Percentiles rank a stretch among this genome's conserved stretches.
Evolutionary conservation across 1,139 yeast genomes (phyloP).

Genomic region (Debaryomycetaceae sp.): DNA sequence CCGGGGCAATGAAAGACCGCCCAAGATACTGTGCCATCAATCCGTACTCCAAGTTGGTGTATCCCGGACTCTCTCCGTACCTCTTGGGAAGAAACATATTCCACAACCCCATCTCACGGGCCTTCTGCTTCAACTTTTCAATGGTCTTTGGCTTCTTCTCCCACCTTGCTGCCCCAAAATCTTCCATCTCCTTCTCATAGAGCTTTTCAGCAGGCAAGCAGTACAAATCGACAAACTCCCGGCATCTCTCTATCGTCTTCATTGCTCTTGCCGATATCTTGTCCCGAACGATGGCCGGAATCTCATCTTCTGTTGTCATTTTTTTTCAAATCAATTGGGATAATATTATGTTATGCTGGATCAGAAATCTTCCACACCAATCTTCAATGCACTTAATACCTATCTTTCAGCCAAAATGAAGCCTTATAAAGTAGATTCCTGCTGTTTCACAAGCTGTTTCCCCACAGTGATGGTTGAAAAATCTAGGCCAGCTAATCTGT

Average conservation of each 20-base stretch:
- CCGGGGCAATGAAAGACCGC: slow-evolving; percentile 54
- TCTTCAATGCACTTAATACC: neutral
- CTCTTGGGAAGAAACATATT: slow-evolving; percentile 58
- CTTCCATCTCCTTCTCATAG: slow-evolving; percentile 37
- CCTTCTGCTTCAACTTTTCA: slow-evolving; percentile 54
- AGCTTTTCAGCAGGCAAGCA: slow-evolving; percentile 57
- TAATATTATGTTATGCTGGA: no score
- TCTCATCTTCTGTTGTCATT: slow-evolving; percentile 39
- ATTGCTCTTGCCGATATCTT: slow-evolving; percentile 49
- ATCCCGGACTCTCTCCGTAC: slow-evolving; percentile 63
- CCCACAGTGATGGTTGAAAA: neutral
- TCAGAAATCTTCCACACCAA: no score
- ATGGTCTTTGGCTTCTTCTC: slow-evolving; percentile 45
- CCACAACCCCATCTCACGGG: slow-evolving; percentile 59
- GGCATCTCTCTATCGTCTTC: slow-evolving; percentile 47
- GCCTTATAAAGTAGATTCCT: neutral
- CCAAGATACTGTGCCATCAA: slow-evolving; percentile 71
- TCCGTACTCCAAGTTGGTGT: slow-evolving; percentile 64
- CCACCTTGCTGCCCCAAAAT: slow-evolving; percentile 38
- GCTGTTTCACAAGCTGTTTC: neutral
- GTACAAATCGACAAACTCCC: slow-evolving; percentile 56
- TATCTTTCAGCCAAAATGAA: neutral
- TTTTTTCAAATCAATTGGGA: neutral
- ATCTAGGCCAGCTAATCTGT: neutral
- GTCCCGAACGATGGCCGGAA: slow-evolving; percentile 43